A percentile compares a stretch with the other conserved stretches of the same genome.
Conservation (phyloP, 1,139 yeast species). For the Petasospora rhodanensis region DNA sequence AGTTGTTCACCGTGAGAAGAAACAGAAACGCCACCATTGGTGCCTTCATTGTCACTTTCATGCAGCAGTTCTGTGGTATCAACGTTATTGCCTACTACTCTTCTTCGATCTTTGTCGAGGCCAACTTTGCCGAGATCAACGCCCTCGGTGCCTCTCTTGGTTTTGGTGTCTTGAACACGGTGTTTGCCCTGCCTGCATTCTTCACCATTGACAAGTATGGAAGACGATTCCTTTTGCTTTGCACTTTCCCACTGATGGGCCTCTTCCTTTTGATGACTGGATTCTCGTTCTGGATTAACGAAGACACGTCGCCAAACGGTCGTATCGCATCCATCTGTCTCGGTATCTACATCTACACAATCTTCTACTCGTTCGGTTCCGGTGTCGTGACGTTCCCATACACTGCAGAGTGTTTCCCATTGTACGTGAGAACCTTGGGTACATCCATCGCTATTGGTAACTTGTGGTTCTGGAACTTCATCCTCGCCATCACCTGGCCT, state of each 20-base stretch:
- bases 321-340: constrained; percentile 61
- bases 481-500: constrained; percentile 83
- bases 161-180: constrained; percentile 74
- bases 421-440: constrained; percentile 80
- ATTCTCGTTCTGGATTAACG: constrained; percentile 67
- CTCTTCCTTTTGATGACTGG: constrained; percentile 67
- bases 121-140: constrained; percentile 56
- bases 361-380: constrained; percentile 78
- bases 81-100: constrained; percentile 84
- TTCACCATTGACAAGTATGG: constrained; percentile 79
- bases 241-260: constrained; percentile 75
- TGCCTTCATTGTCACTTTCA: constrained; percentile 78
- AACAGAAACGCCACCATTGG: constrained; percentile 81
- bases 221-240: constrained; percentile 62
- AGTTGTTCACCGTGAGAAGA: constrained; percentile 66
- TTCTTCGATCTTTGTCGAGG: constrained; percentile 63
- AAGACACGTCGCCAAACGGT: constrained; percentile 39
- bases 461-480: constrained; percentile 81
- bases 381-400: constrained; percentile 92
- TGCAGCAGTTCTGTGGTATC: constrained; percentile 92
- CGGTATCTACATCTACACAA: constrained; percentile 71
- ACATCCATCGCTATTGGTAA: constrained; percentile 84
- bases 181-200: constrained; percentile 81
- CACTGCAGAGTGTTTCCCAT: constrained; percentile 83
- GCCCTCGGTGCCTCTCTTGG: constrained; percentile 83